Evolutionary conservation across 2,329 filamentous ascomycete species (phyloP), one percentile per base, ranked within the genome.

Genomic region (Simplicillium sp.): DNA sequence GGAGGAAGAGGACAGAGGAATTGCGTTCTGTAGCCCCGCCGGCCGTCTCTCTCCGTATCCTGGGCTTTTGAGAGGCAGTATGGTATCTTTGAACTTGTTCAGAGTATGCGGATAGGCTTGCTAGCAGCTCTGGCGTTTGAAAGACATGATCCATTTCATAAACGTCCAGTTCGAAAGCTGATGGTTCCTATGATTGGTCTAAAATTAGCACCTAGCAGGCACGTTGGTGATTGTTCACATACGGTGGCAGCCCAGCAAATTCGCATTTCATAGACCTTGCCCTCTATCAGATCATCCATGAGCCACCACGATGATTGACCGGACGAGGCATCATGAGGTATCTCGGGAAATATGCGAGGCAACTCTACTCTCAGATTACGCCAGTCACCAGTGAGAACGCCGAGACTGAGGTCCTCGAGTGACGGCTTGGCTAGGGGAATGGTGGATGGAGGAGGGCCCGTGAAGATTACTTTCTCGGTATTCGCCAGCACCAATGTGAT

Each of bases 201-300:
- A 46, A 38, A 46, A 42, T 41, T 29, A 28, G 37, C 11, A 31
- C 11, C 25, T 16, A 38, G 25, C 11, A 15, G 25, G 11, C 11
- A 17, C 28, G 28, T 36, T 12, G 31, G 39, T 37, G 31, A 37
- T 34, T 28, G 72, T 84, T 63, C 73, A 95, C 20, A 9, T 25
- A 25, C 90, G 45, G 83, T 92, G 33, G 92, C 92, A 45, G 87
- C 73, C 89, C 90, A 98, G 65, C 90, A 97, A 44, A 96, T 72
- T 41, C 92, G 80, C 37, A 94, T 75, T 67, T 98, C 92, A 69
- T 97, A 96, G 49, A 88, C 76, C 54, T 83, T 82, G 11, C 78
- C 77, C 29, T 77, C 73, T n/a, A 64, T 70, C 41, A 98, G 69
- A 29, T 71, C 66, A 42, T 84, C 75, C 6, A 98, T 74, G 7